A percentile compares a stretch with the other conserved stretches of the same genome.
Conservation (phyloP, 768 basidiomycete species). For the Dentipellis sp. region DNA sequence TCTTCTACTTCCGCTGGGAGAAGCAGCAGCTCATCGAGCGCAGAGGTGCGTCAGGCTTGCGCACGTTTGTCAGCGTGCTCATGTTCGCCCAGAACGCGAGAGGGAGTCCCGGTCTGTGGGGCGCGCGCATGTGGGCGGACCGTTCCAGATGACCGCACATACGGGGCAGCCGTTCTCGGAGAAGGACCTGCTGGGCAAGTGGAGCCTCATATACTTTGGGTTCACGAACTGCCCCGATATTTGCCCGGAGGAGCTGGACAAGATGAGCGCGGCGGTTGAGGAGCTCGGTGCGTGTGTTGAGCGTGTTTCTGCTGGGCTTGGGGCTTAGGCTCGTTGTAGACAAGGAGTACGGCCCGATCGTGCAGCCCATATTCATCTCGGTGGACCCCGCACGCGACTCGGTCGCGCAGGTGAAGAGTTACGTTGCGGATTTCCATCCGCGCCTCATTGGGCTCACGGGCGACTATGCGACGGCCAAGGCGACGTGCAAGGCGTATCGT, state of each 20-base stretch:
- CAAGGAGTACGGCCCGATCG: conserved; percentile 55
- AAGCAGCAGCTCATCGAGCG: conserved; percentile 71
- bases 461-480: conserved; percentile 75
- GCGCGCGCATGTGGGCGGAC: conserved; percentile 83
- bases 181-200: conserved; percentile 77
- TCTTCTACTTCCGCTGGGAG: conserved; percentile 83
- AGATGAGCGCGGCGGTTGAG: conserved; percentile 73
- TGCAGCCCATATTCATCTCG: conserved; percentile 90
- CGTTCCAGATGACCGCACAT: conserved; percentile 69
- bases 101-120: conserved; percentile 67
- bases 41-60: conserved; percentile 42
- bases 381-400: conserved; percentile 94
- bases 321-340: conserved; percentile 32
- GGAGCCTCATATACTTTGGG: conserved; percentile 94
- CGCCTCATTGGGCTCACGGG: conserved; percentile 85
- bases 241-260: conserved; percentile 96
- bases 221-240: conserved; percentile 99
- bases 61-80: background rate
- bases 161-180: conserved; percentile 68
- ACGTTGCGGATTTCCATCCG: conserved; percentile 84
- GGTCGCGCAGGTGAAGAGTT: conserved; percentile 46
- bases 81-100: conserved; percentile 45
- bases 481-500: conserved; percentile 88
- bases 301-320: background rate
- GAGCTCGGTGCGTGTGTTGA: conserved; percentile 47